A percentile compares a stretch with the other conserved stretches of the same genome.
Evolutionary conservation across 768 basidiomycete species (phyloP).

Genomic region (Crepidotus variabilis): DNA sequence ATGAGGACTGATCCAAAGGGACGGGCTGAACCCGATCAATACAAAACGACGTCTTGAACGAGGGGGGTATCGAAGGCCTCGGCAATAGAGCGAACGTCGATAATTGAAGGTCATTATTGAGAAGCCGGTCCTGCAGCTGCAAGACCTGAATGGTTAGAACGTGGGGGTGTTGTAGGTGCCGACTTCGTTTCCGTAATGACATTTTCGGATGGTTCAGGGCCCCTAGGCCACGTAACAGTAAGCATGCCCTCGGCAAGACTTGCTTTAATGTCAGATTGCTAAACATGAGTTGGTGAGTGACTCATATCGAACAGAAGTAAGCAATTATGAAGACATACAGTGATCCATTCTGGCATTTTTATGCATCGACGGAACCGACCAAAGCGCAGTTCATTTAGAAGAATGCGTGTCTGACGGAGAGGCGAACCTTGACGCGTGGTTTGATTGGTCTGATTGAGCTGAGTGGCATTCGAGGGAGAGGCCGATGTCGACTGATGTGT

Average conservation of each 20-base stretch:
- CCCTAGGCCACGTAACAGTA: slow-evolving; percentile 39
- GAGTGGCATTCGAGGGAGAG: background rate
- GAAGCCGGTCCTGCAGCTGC: background rate
- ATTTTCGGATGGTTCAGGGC: slow-evolving; percentile 9
- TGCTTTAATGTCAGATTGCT: slow-evolving; percentile 35
- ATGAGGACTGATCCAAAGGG: no score
- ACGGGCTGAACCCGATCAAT: no score
- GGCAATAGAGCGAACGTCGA: no score
- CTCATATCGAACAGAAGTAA: slow-evolving; percentile 5
- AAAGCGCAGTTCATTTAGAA: slow-evolving; percentile 37
- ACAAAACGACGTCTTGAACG: no score
- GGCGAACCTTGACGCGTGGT: background rate
- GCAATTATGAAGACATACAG: slow-evolving; percentile 25
- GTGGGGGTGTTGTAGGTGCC: slow-evolving; percentile 5
- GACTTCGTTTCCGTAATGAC: background rate
- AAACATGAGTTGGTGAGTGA: slow-evolving; percentile 21
- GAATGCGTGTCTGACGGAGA: slow-evolving; percentile 8
- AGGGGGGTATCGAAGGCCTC: no score
- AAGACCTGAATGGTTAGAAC: slow-evolving; percentile 9
- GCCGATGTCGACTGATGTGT: slow-evolving; percentile 6
- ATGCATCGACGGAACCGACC: slow-evolving; percentile 39
- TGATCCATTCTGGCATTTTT: slow-evolving; percentile 31
- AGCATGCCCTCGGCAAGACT: slow-evolving; percentile 36
- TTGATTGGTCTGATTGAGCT: slow-evolving; percentile 2
- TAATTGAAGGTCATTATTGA: background rate